Evolutionary conservation across 2,329 filamentous ascomycete genomes (phyloP).

Genomic region (Verticillium klebahnii): DNA sequence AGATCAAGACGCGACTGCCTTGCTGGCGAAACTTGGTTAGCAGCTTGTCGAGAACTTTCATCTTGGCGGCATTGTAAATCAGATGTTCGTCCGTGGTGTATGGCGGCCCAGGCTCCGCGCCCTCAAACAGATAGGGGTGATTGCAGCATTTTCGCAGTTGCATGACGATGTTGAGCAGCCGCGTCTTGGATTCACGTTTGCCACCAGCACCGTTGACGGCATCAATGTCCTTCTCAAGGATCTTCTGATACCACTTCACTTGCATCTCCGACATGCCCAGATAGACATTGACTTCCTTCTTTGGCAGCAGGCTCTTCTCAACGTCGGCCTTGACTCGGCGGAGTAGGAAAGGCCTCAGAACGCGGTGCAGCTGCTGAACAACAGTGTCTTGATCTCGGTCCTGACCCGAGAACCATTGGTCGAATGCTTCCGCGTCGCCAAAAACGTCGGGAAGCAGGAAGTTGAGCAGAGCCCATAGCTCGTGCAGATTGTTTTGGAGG

Average conservation of each 20-base stretch:
- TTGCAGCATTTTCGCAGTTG: slow-evolving; percentile 98
- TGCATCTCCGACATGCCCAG: slow-evolving; percentile 99
- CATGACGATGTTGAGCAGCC: slow-evolving; percentile 98
- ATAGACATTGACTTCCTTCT: slow-evolving; percentile 96
- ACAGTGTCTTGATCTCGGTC: slow-evolving; percentile 90
- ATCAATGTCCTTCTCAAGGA: slow-evolving; percentile 97
- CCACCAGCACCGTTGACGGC: slow-evolving; percentile 95
- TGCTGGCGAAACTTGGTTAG: slow-evolving; percentile 77
- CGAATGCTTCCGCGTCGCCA: slow-evolving; percentile 92
- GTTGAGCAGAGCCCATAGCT: slow-evolving; percentile 95
- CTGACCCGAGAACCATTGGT: slow-evolving; percentile 95
- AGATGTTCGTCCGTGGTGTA: slow-evolving; percentile 98
- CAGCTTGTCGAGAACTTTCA: slow-evolving; percentile 93
- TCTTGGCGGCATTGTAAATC: slow-evolving; percentile 90
- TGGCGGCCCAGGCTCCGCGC: slow-evolving; percentile 91
- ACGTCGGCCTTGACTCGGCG: slow-evolving; percentile 97
- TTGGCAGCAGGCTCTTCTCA: slow-evolving; percentile 93
- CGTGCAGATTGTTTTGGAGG: slow-evolving; percentile 95
- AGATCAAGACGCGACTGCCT: slow-evolving; percentile 94
- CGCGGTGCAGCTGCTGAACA: slow-evolving; percentile 90
- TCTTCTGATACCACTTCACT: slow-evolving; percentile 98
- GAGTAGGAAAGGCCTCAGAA: slow-evolving; percentile 87
- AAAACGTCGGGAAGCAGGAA: slow-evolving; percentile 98
- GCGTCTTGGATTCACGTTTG: slow-evolving; percentile 95
- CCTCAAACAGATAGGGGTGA: slow-evolving; percentile 96